These are phyloP conservation scores for Cucumis sativus DNA, from an alignment of 306 rosid genomes.

Conservation along the genomic window DNA sequence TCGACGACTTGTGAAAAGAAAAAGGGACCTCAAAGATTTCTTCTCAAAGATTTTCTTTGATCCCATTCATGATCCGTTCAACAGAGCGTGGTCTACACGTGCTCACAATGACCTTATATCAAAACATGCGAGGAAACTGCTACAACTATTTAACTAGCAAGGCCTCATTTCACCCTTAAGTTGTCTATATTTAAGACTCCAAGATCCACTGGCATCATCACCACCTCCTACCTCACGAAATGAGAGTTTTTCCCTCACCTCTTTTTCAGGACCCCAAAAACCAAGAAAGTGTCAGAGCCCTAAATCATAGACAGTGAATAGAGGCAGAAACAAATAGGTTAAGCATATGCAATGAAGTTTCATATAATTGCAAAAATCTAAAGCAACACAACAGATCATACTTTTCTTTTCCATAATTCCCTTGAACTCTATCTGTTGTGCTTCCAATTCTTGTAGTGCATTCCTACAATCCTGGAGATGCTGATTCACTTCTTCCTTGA, in stretches of 20 bases:
- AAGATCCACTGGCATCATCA: neutral
- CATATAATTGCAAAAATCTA: conserved; percentile 2
- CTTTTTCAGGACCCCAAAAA: neutral
- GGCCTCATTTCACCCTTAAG: neutral
- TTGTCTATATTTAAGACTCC: neutral
- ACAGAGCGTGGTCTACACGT: neutral
- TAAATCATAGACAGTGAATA: neutral
- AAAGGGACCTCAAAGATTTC: neutral
- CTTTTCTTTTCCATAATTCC: conserved; percentile 71
- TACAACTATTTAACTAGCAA: neutral
- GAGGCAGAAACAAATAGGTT: neutral
- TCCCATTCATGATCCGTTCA: neutral
- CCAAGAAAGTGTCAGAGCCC: neutral
- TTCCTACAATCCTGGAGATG: conserved; percentile 67
- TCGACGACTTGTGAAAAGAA: neutral
- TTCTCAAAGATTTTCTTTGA: neutral
- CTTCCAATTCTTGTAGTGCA: conserved; percentile 56
- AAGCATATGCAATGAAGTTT: neutral
- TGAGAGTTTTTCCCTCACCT: neutral
- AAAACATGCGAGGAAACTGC: neutral
- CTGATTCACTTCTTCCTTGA: conserved; percentile 68
- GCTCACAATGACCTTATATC: neutral
- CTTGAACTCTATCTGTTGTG: conserved; percentile 55
- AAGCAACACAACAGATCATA: conserved; percentile 26
- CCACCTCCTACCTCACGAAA: neutral